Conservation (phyloP, 441 rosid genomes). For the Mallotus repandus region DNA sequence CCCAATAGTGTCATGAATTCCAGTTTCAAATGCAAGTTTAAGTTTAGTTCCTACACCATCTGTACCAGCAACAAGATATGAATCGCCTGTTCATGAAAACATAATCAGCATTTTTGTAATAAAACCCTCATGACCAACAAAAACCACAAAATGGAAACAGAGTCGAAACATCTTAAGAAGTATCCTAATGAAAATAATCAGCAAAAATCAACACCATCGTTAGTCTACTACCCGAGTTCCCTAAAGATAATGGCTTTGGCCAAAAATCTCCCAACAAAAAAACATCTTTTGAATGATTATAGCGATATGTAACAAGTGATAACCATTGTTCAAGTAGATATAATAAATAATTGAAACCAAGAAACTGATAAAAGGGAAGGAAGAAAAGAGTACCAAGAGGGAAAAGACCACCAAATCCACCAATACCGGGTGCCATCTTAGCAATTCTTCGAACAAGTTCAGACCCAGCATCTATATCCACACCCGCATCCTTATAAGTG, state of each 20-base stretch:
- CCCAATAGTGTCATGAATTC: slow-evolving; percentile 87
- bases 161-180: neutral
- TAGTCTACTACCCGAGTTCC: neutral
- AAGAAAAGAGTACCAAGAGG: slow-evolving; percentile 54
- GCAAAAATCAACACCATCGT: neutral
- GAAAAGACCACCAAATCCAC: slow-evolving; percentile 89
- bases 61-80: slow-evolving; percentile 88
- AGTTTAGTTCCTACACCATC: slow-evolving; percentile 98
- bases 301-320: no score
- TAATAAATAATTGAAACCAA: neutral
- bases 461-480: slow-evolving; percentile 90
- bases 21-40: slow-evolving; percentile 89
- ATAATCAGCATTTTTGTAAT: slow-evolving; percentile 12
- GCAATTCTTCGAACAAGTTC: slow-evolving; percentile 86
- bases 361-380: no score
- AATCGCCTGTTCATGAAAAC: slow-evolving; percentile 54
- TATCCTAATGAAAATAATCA: neutral
- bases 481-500: slow-evolving; percentile 85
- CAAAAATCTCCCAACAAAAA: no score
- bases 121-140: neutral
- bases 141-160: neutral
- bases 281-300: neutral
- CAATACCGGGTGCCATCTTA: slow-evolving; percentile 89
- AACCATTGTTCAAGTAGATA: neutral
- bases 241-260: no score